A percentile compares a stretch with the other conserved stretches of the same genome.
Conservation (phyloP, 148 eudicot species). For the Camellia lanceoleosa region DNA sequence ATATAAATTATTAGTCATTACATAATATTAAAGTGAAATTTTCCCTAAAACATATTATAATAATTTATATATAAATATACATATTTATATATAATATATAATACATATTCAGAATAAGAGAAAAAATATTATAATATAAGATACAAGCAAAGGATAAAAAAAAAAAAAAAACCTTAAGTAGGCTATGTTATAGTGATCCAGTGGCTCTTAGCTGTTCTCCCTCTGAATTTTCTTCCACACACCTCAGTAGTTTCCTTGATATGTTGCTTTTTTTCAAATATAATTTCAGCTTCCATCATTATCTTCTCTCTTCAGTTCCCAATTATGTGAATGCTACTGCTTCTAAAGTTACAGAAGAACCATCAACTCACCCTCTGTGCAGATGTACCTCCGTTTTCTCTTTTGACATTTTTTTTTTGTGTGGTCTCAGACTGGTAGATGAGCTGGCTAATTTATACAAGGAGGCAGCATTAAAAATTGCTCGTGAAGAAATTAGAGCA, state of each 20-base stretch:
- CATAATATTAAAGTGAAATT: too few species aligned
- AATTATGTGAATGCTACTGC: neutral
- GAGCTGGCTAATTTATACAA: conserved; percentile 68
- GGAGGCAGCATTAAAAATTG: conserved; percentile 63
- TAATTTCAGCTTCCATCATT: neutral
- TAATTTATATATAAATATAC: too few species aligned
- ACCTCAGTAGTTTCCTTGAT: neutral
- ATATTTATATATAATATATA: too few species aligned
- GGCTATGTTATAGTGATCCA: too few species aligned
- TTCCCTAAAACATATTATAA: too few species aligned
- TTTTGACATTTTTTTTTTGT: conserved; percentile 3
- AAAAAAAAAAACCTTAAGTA: too few species aligned
- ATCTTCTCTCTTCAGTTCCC: neutral
- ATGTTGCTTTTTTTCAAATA: neutral
- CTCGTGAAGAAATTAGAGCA: conserved; percentile 72
- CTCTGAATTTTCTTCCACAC: neutral
- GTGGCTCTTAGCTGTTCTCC: neutral
- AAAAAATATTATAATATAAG: too few species aligned
- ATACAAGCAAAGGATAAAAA: neutral
- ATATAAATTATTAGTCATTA: too few species aligned
- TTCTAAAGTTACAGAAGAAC: neutral
- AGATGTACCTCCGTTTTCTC: neutral
- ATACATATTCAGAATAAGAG: neutral
- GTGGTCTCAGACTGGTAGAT: conserved; percentile 68
- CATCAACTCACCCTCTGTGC: neutral